phyloP scores from a whole-genome alignment of 1,284 basidiomycete species.

The Cutaneotrichosporon daszewskae region DNA sequence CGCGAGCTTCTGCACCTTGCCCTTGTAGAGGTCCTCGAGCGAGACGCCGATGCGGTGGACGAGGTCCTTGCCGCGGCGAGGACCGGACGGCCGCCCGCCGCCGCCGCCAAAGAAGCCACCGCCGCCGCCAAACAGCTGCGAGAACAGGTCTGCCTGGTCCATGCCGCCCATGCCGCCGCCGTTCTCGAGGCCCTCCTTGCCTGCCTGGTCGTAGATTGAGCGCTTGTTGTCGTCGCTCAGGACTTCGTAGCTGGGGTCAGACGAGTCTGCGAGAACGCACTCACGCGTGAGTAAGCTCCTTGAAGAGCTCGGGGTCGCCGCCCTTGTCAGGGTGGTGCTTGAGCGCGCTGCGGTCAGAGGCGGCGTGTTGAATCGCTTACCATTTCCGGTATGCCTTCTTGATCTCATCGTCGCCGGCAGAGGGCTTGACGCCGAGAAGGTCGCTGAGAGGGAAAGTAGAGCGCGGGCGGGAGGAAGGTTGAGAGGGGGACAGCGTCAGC shows the following conservation, averaged over 20 bases:
- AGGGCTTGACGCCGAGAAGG: conserved; percentile 71
- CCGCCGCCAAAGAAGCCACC: conserved; percentile 57
- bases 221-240: conserved; percentile 86
- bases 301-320: conserved; percentile 94
- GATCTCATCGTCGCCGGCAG: conserved; percentile 72
- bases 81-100: conserved; percentile 58
- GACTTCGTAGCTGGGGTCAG: conserved; percentile 70
- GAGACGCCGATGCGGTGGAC: conserved; percentile 94
- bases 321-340: conserved; percentile 93
- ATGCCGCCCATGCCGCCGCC: conserved; percentile 74
- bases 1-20: conserved; percentile 96
- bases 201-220: conserved; percentile 80
- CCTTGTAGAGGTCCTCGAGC: conserved; percentile 96
- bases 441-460: conserved; percentile 49
- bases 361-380: too few relatives aligned
- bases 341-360: conserved; percentile 60
- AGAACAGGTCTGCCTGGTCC: conserved; percentile 97
- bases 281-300: conserved; percentile 93
- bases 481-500: conserved; percentile 2
- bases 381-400: conserved; percentile 95
- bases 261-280: too few relatives aligned
- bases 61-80: conserved; percentile 96
- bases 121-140: conserved; percentile 82
- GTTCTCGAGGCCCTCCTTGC: conserved; percentile 87
- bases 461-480: conserved; percentile 8